phyloP scores from a whole-genome alignment of 1,139 yeast genomes.

The Saccharomyces hybrid region DNA sequence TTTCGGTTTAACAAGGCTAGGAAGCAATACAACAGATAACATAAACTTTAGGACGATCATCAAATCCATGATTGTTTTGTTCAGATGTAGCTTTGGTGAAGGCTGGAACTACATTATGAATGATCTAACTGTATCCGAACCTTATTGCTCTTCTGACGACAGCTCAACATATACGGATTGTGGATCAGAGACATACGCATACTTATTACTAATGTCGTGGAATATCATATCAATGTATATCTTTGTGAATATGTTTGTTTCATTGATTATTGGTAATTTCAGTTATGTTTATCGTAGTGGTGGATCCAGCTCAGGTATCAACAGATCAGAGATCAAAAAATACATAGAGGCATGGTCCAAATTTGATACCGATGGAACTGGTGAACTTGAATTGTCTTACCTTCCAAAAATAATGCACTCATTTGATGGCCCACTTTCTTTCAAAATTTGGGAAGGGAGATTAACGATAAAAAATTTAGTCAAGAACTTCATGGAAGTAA shows the following conservation, averaged over 20 bases:
- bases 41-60: constrained; percentile 79
- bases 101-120: constrained; percentile 90
- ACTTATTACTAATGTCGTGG: constrained; percentile 76
- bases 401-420: constrained; percentile 54
- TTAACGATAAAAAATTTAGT: constrained; percentile 45
- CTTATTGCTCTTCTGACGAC: constrained; percentile 49
- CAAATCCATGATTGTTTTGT: constrained; percentile 31
- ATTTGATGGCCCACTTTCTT: constrained; percentile 66
- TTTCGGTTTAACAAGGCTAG: constrained; percentile 79
- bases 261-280: constrained; percentile 86
- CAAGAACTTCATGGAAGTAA: constrained; percentile 43
- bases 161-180: constrained; percentile 56
- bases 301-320: constrained; percentile 46
- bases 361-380: constrained; percentile 74
- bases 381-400: constrained; percentile 51
- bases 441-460: constrained; percentile 54
- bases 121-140: constrained; percentile 58
- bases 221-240: constrained; percentile 89
- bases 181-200: constrained; percentile 70
- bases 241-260: constrained; percentile 83
- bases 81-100: constrained; percentile 91
- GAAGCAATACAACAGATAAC: constrained; percentile 65
- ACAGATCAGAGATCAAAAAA: constrained; percentile 65
- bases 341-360: constrained; percentile 69
- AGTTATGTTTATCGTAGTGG: constrained; percentile 66